phyloP scores from a whole-genome alignment of 2,329 filamentous ascomycete genomes.

The Aureobasidium melanogenum region DNA sequence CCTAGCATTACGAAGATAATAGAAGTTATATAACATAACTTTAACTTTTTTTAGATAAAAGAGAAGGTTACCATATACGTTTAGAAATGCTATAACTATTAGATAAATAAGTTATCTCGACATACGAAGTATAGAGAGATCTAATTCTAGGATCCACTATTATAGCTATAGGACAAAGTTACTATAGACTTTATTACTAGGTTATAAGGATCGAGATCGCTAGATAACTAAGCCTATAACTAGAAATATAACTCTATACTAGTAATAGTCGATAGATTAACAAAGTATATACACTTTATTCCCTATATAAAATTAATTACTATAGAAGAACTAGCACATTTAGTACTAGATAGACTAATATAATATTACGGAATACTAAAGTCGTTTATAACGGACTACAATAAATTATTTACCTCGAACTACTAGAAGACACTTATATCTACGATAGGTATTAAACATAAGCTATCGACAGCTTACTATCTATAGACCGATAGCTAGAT shows the following conservation, averaged over 20 bases:
- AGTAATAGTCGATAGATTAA: conserved; percentile 18
- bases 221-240: too few species aligned
- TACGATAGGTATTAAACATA: conserved; percentile 17
- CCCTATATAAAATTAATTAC: conserved; percentile 14
- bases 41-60: not conserved
- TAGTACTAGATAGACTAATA: conserved; percentile 17
- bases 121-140: conserved; percentile 6
- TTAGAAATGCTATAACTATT: conserved; percentile 4
- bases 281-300: conserved; percentile 16
- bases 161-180: conserved; percentile 13
- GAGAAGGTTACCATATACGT: conserved; percentile 6
- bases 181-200: conserved; percentile 21
- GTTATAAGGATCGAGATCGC: conserved; percentile 9
- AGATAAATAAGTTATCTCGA: conserved; percentile 2
- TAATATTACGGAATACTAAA: conserved; percentile 15
- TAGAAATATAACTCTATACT: conserved; percentile 16
- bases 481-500: conserved; percentile 22
- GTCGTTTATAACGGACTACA: conserved; percentile 18
- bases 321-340: conserved; percentile 14
- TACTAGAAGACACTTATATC: conserved; percentile 16
- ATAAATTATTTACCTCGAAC: conserved; percentile 19
- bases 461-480: conserved; percentile 22
- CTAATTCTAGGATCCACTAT: not conserved
- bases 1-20: conserved; percentile 3
- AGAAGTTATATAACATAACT: not conserved